phyloP scores from a whole-genome alignment of 768 basidiomycete genomes.

The Termitomyces sp. region DNA sequence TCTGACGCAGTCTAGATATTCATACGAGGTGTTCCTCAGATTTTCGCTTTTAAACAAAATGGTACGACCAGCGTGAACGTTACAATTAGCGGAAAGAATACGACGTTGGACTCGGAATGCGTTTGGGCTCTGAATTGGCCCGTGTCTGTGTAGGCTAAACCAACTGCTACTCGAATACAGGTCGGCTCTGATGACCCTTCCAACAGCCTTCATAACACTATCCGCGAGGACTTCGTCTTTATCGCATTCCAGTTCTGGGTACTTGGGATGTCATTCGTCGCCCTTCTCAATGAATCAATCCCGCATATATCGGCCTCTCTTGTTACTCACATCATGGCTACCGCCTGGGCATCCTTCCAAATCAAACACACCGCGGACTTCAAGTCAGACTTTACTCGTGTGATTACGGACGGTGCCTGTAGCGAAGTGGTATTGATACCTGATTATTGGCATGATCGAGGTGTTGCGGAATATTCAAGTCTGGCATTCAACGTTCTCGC shows the following conservation, averaged over 20 bases:
- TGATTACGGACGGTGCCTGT: slow-evolving; percentile 68
- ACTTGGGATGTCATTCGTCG: slow-evolving; percentile 72
- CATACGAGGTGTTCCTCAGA: slow-evolving; percentile 12
- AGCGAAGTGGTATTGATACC: slow-evolving; percentile 49
- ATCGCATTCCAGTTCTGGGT: slow-evolving; percentile 81
- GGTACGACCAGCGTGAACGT: slow-evolving; percentile 26
- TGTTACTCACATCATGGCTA: slow-evolving; percentile 69
- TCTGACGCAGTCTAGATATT: slow-evolving; percentile 1
- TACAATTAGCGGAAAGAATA: slow-evolving; percentile 32
- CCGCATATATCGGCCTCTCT: slow-evolving; percentile 76
- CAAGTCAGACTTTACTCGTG: slow-evolving; percentile 47
- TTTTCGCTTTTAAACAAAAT: slow-evolving; percentile 15
- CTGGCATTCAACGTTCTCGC: slow-evolving; percentile 60
- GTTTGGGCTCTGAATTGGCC: slow-evolving; percentile 69
- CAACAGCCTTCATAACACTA: slow-evolving; percentile 61
- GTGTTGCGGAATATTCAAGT: slow-evolving; percentile 59
- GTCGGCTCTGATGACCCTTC: not conserved
- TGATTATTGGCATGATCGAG: slow-evolving; percentile 61
- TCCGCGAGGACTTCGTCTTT: slow-evolving; percentile 76
- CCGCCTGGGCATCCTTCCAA: slow-evolving; percentile 71
- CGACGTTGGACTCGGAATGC: slow-evolving; percentile 43
- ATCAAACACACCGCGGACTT: slow-evolving; percentile 58
- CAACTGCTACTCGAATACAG: not conserved
- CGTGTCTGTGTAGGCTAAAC: slow-evolving; percentile 51
- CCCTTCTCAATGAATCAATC: slow-evolving; percentile 72